Percentiles rank a stretch among this genome's conserved stretches.
phyloP scores from a whole-genome alignment of 164 flowering plant genomes.

The Tetrastigma voinierianum region DNA sequence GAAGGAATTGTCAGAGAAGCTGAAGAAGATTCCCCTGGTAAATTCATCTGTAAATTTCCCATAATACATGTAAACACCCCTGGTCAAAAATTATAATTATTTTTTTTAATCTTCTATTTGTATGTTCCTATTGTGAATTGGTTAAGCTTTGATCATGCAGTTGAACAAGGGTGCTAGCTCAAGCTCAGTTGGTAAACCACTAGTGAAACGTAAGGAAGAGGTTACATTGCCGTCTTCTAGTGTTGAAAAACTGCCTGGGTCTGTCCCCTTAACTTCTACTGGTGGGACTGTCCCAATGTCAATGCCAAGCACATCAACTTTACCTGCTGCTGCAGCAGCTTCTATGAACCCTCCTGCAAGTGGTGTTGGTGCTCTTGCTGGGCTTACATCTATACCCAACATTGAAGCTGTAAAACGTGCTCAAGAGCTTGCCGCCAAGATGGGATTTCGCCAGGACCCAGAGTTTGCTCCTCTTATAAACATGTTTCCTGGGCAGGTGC shows the following conservation, averaged over 20 bases:
- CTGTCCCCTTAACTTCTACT: constrained; percentile 15
- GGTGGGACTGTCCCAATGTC: constrained; percentile 16
- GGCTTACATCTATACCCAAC: constrained; percentile 48
- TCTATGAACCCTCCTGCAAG: constrained; percentile 31
- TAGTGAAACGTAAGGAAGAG: constrained; percentile 32
- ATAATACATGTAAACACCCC: too few relatives aligned
- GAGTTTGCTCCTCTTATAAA: constrained; percentile 91
- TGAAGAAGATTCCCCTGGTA: constrained; percentile 82
- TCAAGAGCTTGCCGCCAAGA: constrained; percentile 94
- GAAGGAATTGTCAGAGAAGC: constrained; percentile 80
- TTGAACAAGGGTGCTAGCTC: constrained; percentile 51
- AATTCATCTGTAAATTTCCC: constrained; percentile 18
- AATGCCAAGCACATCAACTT: constrained; percentile 22
- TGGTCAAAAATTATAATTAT: too few relatives aligned
- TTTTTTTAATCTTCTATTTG: neutral
- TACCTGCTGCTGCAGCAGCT: constrained; percentile 25
- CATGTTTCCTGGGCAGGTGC: constrained; percentile 79
- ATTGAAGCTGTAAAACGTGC: constrained; percentile 91
- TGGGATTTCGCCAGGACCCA: constrained; percentile 97
- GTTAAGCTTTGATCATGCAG: constrained; percentile 32
- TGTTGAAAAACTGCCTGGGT: constrained; percentile 22
- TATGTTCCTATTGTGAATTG: neutral
- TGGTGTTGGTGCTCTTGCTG: constrained; percentile 41
- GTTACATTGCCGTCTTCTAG: constrained; percentile 25
- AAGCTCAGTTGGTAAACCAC: constrained; percentile 31